Base-by-base conservation (phyloP, 768 basidiomycete species). In the Xerocomellus dryophilus region DNA sequence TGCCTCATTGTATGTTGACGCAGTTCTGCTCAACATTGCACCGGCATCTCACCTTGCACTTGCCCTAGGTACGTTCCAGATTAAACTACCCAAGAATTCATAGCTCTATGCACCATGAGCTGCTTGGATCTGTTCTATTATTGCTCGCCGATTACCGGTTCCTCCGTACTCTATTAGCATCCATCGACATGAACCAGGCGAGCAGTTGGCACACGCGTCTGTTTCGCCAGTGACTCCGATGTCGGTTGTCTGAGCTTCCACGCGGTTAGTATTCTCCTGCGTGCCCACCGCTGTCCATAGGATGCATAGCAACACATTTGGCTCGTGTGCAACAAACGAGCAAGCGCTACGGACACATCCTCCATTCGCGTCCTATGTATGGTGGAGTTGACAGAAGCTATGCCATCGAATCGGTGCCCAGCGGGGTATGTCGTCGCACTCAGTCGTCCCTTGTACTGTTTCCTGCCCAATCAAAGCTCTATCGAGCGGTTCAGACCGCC, bases 11-110 rank as follows among this genome's bases (percentile, higher is more conserved):
- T 38, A 38, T 38, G 36, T 34, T 2, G 6, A 34, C 32, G 47
- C 20, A 20, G 8, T 10, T 41, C 15, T 57, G 46, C 40, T 36
- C 36, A 0, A 21, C n/a, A 7, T 48, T 36, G 31, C 14, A 21
- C 15, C 29, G 6, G 1, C 10, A n/a, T 42, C 23, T 43, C 29
- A 27, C 15, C 17, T 41, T 53, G 21, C 55, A 8, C 43, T 31
- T 38, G 46, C 29, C 42, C 11, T 11, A 91, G 89, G 90, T 77
- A 89, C 88, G 43, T 90, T 91, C 67, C 88, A 93, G 70, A 78
- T 92, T 39, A 90, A 90, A 66, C 68, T 91, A 25, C 88, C 86
- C 0, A 90, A 88, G 70, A 80, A 77, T 35, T 63, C 76, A 50
- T 54, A 54, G 41, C 2, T 15, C 18, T 12, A 15, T 2, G 7